Base-by-base conservation (phyloP, 2,329 filamentous ascomycete species). In the Colletotrichum theobromicola region DNA sequence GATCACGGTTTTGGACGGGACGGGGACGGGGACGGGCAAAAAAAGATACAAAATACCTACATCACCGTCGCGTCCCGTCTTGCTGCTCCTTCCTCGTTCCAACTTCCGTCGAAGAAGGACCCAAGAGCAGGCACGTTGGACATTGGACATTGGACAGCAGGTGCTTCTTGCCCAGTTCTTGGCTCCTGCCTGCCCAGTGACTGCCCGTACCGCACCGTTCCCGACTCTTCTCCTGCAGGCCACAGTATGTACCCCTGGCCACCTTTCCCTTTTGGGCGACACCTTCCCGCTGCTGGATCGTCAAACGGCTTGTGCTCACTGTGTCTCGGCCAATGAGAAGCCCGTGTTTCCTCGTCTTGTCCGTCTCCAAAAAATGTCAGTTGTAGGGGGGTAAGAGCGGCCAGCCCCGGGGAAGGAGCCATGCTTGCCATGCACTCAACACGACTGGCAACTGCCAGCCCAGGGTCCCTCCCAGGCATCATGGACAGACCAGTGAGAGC, bases 331-430 rank as follows among this genome's bases (percentile, higher is more conserved):
- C 67, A 74, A 74, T 71, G 61, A n/a, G 15, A 28, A 24, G 15
- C 15, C 35, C 9, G 13, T 57, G 46, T 67, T 63, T 62, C 72
- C 55, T 62, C 46, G 57, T 30, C 35, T 30, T 8, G 21, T 30
- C 53, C 15, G 24, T 30, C 53, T 57, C 26, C 53, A 30, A 50
- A 50, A 50, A 50, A 50, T 65, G 53, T 53, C 67, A 71, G 60
- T 55, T 35, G 34, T 50, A 63, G 46, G 34, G 46, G 28, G 42
- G 34, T 30, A 35, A 63, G 67, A 46, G 67, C 53, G 55, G 71
- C 67, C 67, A 71, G 72, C 67, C 42, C 68, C 68, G 68, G 72
- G 72, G 68, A 72, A 74, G 72, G 68, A 63, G 57, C 62, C 32
- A 67, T 30, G 32, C 32, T n/a, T n/a, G n/a, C n/a, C n/a, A n/a